phyloP scores from a whole-genome alignment of 23 red algal species.

The Gracilariopsis chorda region DNA sequence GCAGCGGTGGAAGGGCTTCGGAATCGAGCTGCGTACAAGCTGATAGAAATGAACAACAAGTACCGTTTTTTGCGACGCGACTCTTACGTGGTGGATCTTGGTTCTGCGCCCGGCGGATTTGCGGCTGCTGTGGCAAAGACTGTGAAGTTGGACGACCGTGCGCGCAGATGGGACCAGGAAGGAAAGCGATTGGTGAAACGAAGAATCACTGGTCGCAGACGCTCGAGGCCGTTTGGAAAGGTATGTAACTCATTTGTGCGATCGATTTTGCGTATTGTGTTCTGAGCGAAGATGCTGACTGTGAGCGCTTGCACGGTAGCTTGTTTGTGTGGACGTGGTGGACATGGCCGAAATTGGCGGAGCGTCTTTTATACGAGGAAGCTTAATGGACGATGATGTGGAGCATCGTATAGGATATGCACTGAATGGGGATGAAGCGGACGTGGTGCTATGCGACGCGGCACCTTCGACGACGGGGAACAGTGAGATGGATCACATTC shows the following conservation, averaged over 20 bases:
- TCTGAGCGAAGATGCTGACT: neutral
- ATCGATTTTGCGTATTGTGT: neutral
- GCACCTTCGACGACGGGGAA: constrained; percentile 76
- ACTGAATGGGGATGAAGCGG: constrained; percentile 56
- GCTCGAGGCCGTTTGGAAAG: constrained; percentile 5
- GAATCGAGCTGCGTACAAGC: constrained; percentile 82
- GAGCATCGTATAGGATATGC: constrained; percentile 13
- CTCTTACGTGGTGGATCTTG: constrained; percentile 76
- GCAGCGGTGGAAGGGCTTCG: constrained; percentile 61
- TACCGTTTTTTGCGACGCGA: constrained; percentile 40
- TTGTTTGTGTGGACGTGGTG: constrained; percentile 65
- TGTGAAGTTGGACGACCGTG: neutral
- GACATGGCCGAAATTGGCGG: constrained; percentile 64
- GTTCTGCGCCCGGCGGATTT: constrained; percentile 86
- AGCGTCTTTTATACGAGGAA: constrained; percentile 51
- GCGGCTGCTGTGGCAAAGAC: constrained; percentile 23
- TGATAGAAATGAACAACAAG: constrained; percentile 56
- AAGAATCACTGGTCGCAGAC: neutral
- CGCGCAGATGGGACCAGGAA: neutral
- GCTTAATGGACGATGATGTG: constrained; percentile 8
- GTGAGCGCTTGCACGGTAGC: constrained; percentile 41
- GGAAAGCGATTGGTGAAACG: neutral
- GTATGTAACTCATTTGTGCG: neutral
- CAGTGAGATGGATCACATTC: constrained; percentile 36
- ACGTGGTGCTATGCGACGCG: constrained; percentile 78